A percentile compares a stretch with the other conserved stretches of the same genome.
Conservation (phyloP, 1,284 basidiomycete species). For the Bothia castanella region DNA sequence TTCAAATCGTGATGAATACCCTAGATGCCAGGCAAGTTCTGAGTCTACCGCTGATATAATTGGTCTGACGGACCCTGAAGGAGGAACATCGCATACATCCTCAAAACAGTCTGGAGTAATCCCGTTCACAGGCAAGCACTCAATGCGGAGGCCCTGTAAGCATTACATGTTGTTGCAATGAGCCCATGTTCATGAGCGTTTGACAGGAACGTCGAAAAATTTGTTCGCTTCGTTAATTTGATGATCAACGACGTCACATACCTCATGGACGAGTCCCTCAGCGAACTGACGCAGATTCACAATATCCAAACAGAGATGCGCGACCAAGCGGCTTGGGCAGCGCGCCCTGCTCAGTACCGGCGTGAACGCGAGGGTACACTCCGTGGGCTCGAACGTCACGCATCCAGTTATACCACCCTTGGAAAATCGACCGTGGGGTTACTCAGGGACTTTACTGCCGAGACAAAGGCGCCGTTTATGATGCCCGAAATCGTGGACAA, state of each 20-base stretch:
- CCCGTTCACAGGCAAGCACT: conserved; percentile 82
- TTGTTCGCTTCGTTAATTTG: conserved; percentile 93
- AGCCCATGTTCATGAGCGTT: conserved; percentile 5
- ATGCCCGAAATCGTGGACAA: conserved; percentile 95
- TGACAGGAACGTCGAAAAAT: conserved; percentile 79
- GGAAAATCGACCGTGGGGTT: conserved; percentile 87
- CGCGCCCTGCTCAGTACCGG: conserved; percentile 65
- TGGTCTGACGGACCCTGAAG: conserved; percentile 38
- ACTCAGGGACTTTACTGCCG: conserved; percentile 88
- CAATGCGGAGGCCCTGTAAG: conserved; percentile 71
- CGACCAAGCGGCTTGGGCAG: conserved; percentile 64
- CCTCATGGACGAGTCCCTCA: conserved; percentile 94
- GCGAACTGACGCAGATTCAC: conserved; percentile 85
- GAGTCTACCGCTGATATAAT: background rate
- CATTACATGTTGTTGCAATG: conserved; percentile 10
- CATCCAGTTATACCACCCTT: conserved; percentile 82
- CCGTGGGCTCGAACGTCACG: conserved; percentile 76
- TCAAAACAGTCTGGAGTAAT: conserved; percentile 89
- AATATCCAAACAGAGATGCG: conserved; percentile 84
- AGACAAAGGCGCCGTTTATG: conserved; percentile 92
- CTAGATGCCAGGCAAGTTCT: conserved; percentile 53
- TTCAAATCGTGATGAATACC: conserved; percentile 7
- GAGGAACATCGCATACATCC: conserved; percentile 79
- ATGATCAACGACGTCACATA: conserved; percentile 99
- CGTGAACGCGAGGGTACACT: conserved; percentile 83